Evolutionary conservation across 1,284 basidiomycete genomes (phyloP).

Genomic region (Cystobasidium pallidum): DNA sequence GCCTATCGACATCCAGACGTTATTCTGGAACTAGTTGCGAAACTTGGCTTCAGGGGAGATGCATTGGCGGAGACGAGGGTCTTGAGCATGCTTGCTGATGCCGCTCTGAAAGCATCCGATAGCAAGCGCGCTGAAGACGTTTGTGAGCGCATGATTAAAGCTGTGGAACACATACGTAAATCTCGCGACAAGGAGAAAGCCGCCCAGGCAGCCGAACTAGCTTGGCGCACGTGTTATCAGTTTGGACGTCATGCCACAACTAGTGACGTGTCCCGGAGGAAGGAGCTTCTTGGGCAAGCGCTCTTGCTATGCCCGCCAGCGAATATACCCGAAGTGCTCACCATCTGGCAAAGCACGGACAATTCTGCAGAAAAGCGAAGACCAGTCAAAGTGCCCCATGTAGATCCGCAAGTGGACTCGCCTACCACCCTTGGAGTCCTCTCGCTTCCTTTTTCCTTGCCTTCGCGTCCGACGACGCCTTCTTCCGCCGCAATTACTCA

Average conservation of each 20-base stretch:
- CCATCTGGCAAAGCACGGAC: conserved; percentile 67
- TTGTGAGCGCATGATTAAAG: conserved; percentile 71
- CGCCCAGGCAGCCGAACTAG: conserved; percentile 70
- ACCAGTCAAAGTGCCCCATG: background rate
- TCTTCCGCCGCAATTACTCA: conserved; percentile 8
- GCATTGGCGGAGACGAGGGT: conserved; percentile 73
- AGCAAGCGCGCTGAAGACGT: conserved; percentile 72
- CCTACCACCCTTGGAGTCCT: background rate
- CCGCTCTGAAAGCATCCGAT: conserved; percentile 77
- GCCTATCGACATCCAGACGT: conserved; percentile 87
- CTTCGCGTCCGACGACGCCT: conserved; percentile 32
- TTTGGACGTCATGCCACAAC: conserved; percentile 79
- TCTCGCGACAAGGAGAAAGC: conserved; percentile 52
- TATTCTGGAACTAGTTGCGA: conserved; percentile 81
- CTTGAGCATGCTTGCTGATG: conserved; percentile 82
- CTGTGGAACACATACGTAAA: conserved; percentile 62
- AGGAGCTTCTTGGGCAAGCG: conserved; percentile 75
- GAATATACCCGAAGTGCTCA: conserved; percentile 71
- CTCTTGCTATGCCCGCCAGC: conserved; percentile 84
- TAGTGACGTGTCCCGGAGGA: conserved; percentile 62
- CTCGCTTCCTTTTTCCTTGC: conserved; percentile 23
- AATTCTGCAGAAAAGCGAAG: conserved; percentile 30
- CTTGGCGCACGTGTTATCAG: conserved; percentile 83
- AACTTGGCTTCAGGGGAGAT: conserved; percentile 77
- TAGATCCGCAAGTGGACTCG: background rate